A percentile compares a stretch with the other conserved stretches of the same genome.
phyloP scores from a whole-genome alignment of 2,329 filamentous ascomycete genomes.

The Colletotrichum coccodes region DNA sequence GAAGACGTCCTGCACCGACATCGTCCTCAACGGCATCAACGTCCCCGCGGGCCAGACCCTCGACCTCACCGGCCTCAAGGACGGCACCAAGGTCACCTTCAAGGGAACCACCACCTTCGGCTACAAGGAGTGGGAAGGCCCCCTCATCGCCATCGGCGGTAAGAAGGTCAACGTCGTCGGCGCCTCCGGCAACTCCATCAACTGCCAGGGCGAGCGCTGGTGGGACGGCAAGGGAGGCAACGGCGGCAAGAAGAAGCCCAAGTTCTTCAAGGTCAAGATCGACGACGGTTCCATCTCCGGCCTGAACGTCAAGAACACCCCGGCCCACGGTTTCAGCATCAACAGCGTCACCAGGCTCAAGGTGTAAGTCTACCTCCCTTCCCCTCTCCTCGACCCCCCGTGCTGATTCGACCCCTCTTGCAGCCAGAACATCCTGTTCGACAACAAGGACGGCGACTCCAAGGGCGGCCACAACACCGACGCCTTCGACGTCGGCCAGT shows the following conservation, averaged over 20 bases:
- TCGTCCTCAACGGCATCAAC: slow-evolving; percentile 61
- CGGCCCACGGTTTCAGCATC: slow-evolving; percentile 54
- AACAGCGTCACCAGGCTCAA: slow-evolving; percentile 46
- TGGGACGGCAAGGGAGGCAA: slow-evolving; percentile 72
- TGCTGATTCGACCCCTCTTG: neutral
- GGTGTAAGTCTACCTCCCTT: slow-evolving; percentile 40
- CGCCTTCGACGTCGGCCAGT: slow-evolving; percentile 65
- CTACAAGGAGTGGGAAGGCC: slow-evolving; percentile 73
- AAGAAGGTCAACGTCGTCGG: slow-evolving; percentile 63
- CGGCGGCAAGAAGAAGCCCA: slow-evolving; percentile 71
- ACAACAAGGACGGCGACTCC: slow-evolving; percentile 50
- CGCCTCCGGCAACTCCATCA: slow-evolving; percentile 60
- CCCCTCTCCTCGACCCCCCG: neutral
- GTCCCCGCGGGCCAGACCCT: slow-evolving; percentile 69
- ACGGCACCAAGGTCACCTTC: slow-evolving; percentile 64
- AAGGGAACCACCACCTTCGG: slow-evolving; percentile 73
- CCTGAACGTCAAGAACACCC: slow-evolving; percentile 53
- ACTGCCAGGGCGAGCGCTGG: slow-evolving; percentile 67
- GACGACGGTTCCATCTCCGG: slow-evolving; percentile 48
- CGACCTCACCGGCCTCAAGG: slow-evolving; percentile 63
- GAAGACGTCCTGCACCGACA: slow-evolving; percentile 64
- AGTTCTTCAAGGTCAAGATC: slow-evolving; percentile 64
- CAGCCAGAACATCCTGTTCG: slow-evolving; percentile 47
- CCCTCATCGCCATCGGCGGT: slow-evolving; percentile 70
- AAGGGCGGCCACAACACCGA: slow-evolving; percentile 64